Evolutionary conservation across 768 basidiomycete species (phyloP), one percentile per base, ranked within the genome.

Genomic region (Roridomyces roridus): DNA sequence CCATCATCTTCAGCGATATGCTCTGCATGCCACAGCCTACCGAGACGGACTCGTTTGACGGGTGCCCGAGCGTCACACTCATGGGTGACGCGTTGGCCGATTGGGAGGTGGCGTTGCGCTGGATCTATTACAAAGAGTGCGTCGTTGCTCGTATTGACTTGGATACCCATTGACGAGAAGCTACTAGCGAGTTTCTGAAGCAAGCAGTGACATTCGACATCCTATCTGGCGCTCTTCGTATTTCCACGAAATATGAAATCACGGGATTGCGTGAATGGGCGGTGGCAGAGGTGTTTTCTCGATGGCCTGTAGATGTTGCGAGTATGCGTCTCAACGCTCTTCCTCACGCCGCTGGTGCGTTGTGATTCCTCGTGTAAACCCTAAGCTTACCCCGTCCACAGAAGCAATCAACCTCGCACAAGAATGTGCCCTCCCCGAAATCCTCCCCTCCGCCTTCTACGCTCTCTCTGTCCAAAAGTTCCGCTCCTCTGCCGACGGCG

Each of bases 381-480:
- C 44, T 40, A 34, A 26, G 44, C 20, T 10, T 25, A 25, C 15
- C 11, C 25, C 31, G 2, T 15, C n/a, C 43, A 14, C 57, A 73
- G 74, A 75, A 53, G 74, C 71, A 5, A 74, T 76, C 40, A 44
- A 50, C 18, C 72, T 78, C 23, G 71, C 72, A 7, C 67, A 70
- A 25, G 71, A 77, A 51, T 68, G 69, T 43, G 63, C 71, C 36
- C 55, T 76, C 28, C 71, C 70, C 2, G 69, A 74, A 18, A 73
- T 76, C 44, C 68, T 76, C 20, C 75, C 76, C 6, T 68, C 75
- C n/a, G 72, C 72, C 17, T 76, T 78, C 55, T 78, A 76, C 59
- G 74, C 72, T 5, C 70, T 78, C 21, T 71, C 72, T 6, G 57
- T 74, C 15, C 66, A 74, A 40, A 65, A 66, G 17, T 73, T 70